Evolutionary conservation across 176 grass and related monocot genomes (phyloP), one percentile per base, ranked within the genome.

Genomic region (Themeda triandra): DNA sequence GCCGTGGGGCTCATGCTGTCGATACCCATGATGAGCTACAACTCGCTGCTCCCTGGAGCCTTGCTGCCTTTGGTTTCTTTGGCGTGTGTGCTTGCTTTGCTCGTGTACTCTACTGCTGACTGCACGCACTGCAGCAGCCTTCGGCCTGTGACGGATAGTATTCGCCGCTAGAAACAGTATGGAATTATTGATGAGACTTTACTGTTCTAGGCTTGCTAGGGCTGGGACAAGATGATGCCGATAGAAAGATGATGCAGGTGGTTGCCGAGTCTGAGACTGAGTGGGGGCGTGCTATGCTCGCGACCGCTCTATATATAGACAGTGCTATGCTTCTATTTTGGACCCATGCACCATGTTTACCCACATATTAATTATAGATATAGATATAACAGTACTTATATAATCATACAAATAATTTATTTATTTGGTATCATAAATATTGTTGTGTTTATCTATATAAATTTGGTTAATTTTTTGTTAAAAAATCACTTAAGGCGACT

Each of bases 1-100:
- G 73, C 66, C 73, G 73, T 35, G 33, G 73, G 85, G 81, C 59
- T 81, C 51, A 76, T 51, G 75, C 54, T 84, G 28, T 91, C 85
- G 23, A 84, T 13, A 41, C 85, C 89, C 85, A 91, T 91, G 36
- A 30, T 42, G 62, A 71, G 75, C 48, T 21, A 33, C 23, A 69
- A 35, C 51, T 62, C 19, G 73, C 24, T 53, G 41, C 71, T 73
- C 42, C 8, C 17, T 29, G 32, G 21, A 44, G 30, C 45, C 9
- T 66, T 60, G 13, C 15, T 48, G 59, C 62, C 56, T 73, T 45
- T 63, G 67, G 58, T 31, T 63, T 60, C 70, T 85, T 85, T 67
- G 81, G 51, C 73, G 80, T 51, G 86, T 51, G 51, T 13, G 32
- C 66, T 70, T 32, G 64, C 56, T 58, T n/a, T 19, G 67, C 51